Base-by-base conservation (phyloP, 2,329 filamentous ascomycete genomes). In the Fusarium nanum region DNA sequence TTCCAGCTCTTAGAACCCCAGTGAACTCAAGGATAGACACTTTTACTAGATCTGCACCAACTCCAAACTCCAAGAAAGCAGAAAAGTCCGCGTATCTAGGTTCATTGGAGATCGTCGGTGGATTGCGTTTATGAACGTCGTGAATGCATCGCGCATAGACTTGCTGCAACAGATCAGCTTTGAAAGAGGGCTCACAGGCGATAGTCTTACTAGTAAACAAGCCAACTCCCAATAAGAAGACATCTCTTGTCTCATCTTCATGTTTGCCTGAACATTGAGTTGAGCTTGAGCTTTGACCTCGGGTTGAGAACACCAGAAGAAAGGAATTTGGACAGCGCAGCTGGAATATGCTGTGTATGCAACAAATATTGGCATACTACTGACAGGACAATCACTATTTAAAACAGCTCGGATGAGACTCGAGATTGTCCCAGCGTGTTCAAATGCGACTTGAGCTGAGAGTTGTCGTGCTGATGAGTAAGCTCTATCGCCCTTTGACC, bases 361-460 rank as follows among this genome's bases (percentile, higher is more conserved):
- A 2, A 64, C 59, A 6, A 64, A 64, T 18, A 50, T 12, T 2
- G 61, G 59, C 37, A 64, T 41, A 0, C 30, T 10, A 1, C n/a
- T 41, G 0, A 46, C 2, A 1, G 1, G 4, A 11, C 0, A 5
- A 2, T 6, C 3, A 0, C 11, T 23, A 3, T 0, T 5, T 1
- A 41, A 5, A 1, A 32, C 7, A 2, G 14, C 2, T 3, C 1
- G 4, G 3, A 45, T 25, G 3, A 57, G 20, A 13, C 3, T 16
- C 1, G 59, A 64, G 2, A 49, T 45, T 0, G 0, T 4, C 7
- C 1, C 0, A 1, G 59, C 45, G 11, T 50, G 34, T 14, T 57
- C 44, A 1, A 13, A 64, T 0, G 59, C 50, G 0, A 50, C 12
- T 7, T 64, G 61, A 0, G 59, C 61, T 1, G 59, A 64, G 0